Conservation (phyloP, 225 moss, liverwort and hornwort species). For the Pleurozium schreberi region DNA sequence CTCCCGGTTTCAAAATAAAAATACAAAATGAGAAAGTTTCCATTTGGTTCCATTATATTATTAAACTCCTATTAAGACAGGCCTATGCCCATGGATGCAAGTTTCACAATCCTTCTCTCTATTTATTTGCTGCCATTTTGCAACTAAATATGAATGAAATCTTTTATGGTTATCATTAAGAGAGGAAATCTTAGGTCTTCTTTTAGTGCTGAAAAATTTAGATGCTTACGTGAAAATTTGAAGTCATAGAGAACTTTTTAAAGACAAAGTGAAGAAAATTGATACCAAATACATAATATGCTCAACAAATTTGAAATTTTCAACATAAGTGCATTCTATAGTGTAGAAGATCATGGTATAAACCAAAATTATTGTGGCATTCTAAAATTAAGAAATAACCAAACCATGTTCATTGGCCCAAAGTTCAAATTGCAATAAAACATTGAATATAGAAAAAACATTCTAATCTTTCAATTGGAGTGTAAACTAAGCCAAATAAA, state of each 20-base stretch:
- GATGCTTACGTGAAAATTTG: background rate
- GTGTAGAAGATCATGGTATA: background rate
- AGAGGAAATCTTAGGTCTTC: background rate
- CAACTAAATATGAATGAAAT: background rate
- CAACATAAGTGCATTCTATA: rapidly evolving
- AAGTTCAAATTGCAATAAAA: background rate
- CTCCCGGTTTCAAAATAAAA: too few species aligned
- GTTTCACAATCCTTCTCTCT: background rate
- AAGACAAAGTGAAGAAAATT: background rate
- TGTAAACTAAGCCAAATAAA: background rate
- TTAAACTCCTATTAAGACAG: too few species aligned
- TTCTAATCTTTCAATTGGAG: rapidly evolving
- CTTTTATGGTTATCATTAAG: too few species aligned
- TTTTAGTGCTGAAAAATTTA: rapidly evolving
- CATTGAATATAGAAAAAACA: too few species aligned
- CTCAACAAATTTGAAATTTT: background rate
- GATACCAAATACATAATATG: background rate
- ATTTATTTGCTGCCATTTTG: background rate
- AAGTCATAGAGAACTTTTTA: background rate
- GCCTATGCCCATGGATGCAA: background rate
- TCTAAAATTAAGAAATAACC: background rate
- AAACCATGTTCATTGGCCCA: background rate
- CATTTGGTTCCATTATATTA: background rate
- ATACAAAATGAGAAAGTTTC: background rate
- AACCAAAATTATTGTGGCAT: rapidly evolving